Evolutionary conservation across 2,329 filamentous ascomycete species (phyloP).

Genomic region (Cercospora sp.): DNA sequence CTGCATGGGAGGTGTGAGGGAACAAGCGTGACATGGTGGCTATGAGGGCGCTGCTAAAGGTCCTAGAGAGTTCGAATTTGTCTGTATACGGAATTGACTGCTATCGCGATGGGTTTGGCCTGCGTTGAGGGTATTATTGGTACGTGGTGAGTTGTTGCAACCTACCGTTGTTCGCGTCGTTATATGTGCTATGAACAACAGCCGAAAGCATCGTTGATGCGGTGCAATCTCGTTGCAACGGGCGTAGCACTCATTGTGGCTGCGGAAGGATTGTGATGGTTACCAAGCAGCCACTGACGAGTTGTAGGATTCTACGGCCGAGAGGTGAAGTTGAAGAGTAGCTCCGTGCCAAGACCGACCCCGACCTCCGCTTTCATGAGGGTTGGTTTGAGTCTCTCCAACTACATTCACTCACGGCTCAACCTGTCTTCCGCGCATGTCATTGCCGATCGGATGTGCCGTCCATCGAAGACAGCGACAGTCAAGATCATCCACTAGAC

Average conservation of each 20-base stretch:
- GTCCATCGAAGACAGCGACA: no score
- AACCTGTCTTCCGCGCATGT: no score
- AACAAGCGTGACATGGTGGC: constrained; percentile 55
- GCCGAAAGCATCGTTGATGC: neutral
- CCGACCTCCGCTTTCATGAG: neutral
- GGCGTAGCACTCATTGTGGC: neutral
- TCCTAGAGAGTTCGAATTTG: no score
- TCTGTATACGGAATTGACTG: no score
- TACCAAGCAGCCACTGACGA: neutral
- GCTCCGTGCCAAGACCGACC: neutral
- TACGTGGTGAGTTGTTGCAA: neutral
- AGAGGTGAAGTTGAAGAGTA: neutral
- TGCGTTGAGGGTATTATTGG: no score
- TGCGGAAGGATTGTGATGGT: neutral
- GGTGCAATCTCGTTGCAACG: neutral
- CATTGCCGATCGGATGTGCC: no score
- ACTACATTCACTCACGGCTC: no score
- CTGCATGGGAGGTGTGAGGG: constrained; percentile 59
- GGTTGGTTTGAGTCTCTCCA: no score
- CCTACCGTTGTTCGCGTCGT: neutral
- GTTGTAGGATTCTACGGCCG: neutral
- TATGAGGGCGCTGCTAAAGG: no score
- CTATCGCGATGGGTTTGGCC: no score
- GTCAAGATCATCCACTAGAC: no score
- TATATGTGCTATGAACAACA: neutral